Percentiles rank a stretch among this genome's conserved stretches.
These are phyloP conservation scores for Sporothrix luriei DNA, from an alignment of 2,329 filamentous ascomycete species.

Conservation along the genomic window DNA sequence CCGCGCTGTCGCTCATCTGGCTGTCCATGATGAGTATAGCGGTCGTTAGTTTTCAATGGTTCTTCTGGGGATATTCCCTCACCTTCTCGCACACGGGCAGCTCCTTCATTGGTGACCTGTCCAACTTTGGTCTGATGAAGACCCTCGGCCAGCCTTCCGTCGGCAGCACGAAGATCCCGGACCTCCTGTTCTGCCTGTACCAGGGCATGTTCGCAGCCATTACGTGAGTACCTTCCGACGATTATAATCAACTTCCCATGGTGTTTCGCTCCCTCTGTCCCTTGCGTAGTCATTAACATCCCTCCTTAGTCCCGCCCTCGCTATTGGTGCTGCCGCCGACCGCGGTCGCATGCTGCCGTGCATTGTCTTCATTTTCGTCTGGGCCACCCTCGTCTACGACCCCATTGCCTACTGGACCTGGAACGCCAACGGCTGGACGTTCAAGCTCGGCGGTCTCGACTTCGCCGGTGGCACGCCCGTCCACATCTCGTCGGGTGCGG, in stretches of 20 bases:
- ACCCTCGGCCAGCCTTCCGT: slow-evolving; percentile 76
- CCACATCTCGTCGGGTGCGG: slow-evolving; percentile 80
- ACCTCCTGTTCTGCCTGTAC: slow-evolving; percentile 82
- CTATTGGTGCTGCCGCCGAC: slow-evolving; percentile 69
- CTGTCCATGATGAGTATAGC: slow-evolving; percentile 79
- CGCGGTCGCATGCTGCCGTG: slow-evolving; percentile 85
- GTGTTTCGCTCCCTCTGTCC: neutral
- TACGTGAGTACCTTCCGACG: slow-evolving; percentile 62
- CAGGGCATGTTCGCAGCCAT: slow-evolving; percentile 89
- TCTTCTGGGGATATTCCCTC: slow-evolving; percentile 91
- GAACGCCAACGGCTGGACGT: slow-evolving; percentile 82
- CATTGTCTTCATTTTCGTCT: slow-evolving; percentile 90
- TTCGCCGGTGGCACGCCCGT: slow-evolving; percentile 90
- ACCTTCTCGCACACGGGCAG: slow-evolving; percentile 80
- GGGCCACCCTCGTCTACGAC: slow-evolving; percentile 88
- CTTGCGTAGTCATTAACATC: neutral
- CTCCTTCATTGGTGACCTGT: slow-evolving; percentile 75
- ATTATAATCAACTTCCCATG: too few relatives aligned
- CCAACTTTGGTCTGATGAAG: slow-evolving; percentile 79
- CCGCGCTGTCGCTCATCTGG: slow-evolving; percentile 82
- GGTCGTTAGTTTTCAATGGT: slow-evolving; percentile 87
- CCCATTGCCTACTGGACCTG: slow-evolving; percentile 95
- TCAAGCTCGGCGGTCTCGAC: slow-evolving; percentile 77
- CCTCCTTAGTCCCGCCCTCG: slow-evolving; percentile 32
- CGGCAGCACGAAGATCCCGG: slow-evolving; percentile 71